A percentile compares a stretch with the other conserved stretches of the same genome.
Conservation (phyloP, 352 stramenopile species). For the Globisporangium uncinulatum region DNA sequence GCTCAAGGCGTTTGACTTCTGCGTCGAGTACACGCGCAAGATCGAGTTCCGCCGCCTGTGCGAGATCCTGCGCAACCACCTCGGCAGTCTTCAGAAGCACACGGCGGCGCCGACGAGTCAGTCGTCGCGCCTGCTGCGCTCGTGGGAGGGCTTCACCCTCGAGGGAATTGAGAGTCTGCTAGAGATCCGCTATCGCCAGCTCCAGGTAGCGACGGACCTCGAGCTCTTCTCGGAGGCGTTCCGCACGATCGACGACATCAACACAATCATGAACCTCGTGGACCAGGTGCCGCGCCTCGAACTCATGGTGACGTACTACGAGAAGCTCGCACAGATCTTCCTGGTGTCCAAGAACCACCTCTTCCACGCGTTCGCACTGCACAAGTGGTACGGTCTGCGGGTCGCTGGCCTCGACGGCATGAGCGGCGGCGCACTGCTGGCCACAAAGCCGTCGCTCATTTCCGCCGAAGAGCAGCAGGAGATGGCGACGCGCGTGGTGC, state of each 20-base stretch:
- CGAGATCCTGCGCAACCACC: constrained; percentile 96
- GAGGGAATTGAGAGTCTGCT: constrained; percentile 95
- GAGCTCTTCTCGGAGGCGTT: constrained; percentile 98
- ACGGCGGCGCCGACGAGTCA: constrained; percentile 58
- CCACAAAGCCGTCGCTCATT: constrained; percentile 44
- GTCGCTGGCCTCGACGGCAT: constrained; percentile 82
- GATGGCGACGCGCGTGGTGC: constrained; percentile 89
- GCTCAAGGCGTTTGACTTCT: constrained; percentile 83
- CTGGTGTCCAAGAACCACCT: constrained; percentile 96
- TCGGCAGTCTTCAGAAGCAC: constrained; percentile 94
- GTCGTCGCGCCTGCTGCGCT: constrained; percentile 84
- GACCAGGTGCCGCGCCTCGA: constrained; percentile 90
- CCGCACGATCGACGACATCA: constrained; percentile 98
- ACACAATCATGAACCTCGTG: constrained; percentile 93
- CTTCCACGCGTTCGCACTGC: constrained; percentile 96
- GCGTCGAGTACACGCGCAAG: constrained; percentile 85
- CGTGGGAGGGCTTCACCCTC: constrained; percentile 95
- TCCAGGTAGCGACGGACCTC: constrained; percentile 93
- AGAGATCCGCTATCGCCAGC: constrained; percentile 95
- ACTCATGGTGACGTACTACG: constrained; percentile 97
- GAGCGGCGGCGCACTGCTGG: constrained; percentile 31
- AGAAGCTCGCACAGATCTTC: constrained; percentile 97
- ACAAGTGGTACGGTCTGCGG: constrained; percentile 93
- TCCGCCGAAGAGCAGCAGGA: constrained; percentile 69
- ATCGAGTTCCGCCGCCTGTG: constrained; percentile 96